A percentile compares a stretch with the other conserved stretches of the same genome.
Evolutionary conservation across 176 grass and related monocot species (phyloP).

Genomic region (Oropetium thomaeum): DNA sequence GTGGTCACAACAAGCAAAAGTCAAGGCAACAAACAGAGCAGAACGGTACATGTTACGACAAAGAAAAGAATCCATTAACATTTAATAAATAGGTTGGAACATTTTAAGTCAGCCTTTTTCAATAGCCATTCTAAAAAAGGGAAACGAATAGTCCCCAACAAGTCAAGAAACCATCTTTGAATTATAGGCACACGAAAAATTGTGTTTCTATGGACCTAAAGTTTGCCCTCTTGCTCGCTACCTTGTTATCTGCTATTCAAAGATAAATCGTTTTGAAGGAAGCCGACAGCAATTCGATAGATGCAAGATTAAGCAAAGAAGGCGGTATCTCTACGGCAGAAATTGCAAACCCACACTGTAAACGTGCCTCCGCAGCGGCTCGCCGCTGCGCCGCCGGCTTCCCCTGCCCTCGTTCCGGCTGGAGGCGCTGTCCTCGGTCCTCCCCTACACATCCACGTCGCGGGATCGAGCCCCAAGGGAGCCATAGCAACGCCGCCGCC

Average conservation of each 20-base stretch:
- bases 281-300: not conserved
- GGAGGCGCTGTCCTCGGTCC: too few species aligned
- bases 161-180: slow-evolving; percentile 16
- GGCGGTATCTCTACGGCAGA: not conserved
- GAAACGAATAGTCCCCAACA: not conserved
- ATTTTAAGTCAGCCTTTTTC: slow-evolving; percentile 9
- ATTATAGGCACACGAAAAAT: slow-evolving; percentile 3
- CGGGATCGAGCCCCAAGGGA: too few species aligned
- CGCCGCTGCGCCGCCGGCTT: too few species aligned
- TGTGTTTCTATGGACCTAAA: slow-evolving; percentile 3
- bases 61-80: slow-evolving; percentile 4
- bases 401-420: too few species aligned
- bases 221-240: not conserved
- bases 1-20: slow-evolving; percentile 31
- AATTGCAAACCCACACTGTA: slow-evolving; percentile 19
- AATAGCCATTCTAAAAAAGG: slow-evolving; percentile 13
- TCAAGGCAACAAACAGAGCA: slow-evolving; percentile 55
- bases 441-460: too few species aligned
- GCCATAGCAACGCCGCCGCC: too few species aligned
- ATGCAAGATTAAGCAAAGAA: not conserved
- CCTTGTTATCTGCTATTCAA: not conserved
- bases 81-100: not conserved
- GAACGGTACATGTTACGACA: not conserved
- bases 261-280: slow-evolving; percentile 5
- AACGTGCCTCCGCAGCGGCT: too few species aligned